A percentile compares a stretch with the other conserved stretches of the same genome.
Evolutionary conservation across 2,329 filamentous ascomycete species (phyloP).

Genomic region (Trichophyton simii): DNA sequence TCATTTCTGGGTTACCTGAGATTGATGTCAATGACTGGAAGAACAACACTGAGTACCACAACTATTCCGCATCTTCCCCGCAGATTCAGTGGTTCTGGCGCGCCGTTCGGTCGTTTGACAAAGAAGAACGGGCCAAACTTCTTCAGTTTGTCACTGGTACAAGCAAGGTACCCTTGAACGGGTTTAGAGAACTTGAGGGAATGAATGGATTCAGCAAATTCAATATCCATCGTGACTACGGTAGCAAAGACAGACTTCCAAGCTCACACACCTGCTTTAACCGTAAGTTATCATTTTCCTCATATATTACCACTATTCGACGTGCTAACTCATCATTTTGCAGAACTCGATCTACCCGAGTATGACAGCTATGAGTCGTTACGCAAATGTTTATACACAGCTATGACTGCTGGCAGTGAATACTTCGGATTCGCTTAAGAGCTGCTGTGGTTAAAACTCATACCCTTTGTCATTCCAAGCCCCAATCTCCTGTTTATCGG

Average conservation of each 20-base stretch:
- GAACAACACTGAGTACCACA: slow-evolving; percentile 96
- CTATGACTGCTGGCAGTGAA: slow-evolving; percentile 94
- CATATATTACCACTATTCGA: neutral
- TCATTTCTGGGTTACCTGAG: slow-evolving; percentile 93
- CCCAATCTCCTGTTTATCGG: neutral
- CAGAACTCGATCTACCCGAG: slow-evolving; percentile 94
- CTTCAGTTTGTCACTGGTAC: slow-evolving; percentile 97
- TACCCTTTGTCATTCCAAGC: neutral
- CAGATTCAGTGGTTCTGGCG: slow-evolving; percentile 99
- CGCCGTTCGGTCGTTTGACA: slow-evolving; percentile 91
- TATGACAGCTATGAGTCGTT: slow-evolving; percentile 93
- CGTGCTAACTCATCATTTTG: slow-evolving; percentile 23
- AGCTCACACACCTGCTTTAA: slow-evolving; percentile 99
- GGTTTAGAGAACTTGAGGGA: slow-evolving; percentile 96
- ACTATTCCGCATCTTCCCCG: slow-evolving; percentile 84
- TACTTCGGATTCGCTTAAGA: slow-evolving; percentile 93
- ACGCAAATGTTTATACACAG: slow-evolving; percentile 77
- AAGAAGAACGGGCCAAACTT: slow-evolving; percentile 94
- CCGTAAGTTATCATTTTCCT: slow-evolving; percentile 51
- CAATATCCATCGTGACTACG: slow-evolving; percentile 97
- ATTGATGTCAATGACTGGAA: slow-evolving; percentile 99
- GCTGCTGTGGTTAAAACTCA: neutral
- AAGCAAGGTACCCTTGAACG: slow-evolving; percentile 93
- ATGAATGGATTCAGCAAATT: slow-evolving; percentile 98
- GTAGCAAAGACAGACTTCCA: slow-evolving; percentile 86